Evolutionary conservation across 345 rosid species (phyloP).

Genomic region (Aurinia saxatilis): DNA sequence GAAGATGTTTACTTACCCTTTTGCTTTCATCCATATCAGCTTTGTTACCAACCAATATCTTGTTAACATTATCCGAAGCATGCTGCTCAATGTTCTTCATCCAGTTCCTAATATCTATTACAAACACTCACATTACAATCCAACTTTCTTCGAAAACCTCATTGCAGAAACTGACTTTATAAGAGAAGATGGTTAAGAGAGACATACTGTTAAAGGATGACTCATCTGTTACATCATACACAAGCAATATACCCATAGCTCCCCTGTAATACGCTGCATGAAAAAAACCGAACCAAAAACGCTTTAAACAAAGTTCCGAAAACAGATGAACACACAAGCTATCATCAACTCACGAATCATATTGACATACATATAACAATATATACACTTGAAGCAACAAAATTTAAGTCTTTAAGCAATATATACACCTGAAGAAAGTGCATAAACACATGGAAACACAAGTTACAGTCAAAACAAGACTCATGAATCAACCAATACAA

Average conservation of each 20-base stretch:
- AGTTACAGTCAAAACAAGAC: too few species aligned
- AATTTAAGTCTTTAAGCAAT: too few species aligned
- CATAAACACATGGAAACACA: too few species aligned
- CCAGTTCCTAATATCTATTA: conserved; percentile 91
- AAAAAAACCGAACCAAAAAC: neutral
- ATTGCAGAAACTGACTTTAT: neutral
- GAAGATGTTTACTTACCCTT: conserved; percentile 43
- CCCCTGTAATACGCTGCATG: conserved; percentile 86
- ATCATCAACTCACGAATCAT: neutral
- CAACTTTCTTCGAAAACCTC: neutral
- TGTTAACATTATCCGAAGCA: conserved; percentile 95
- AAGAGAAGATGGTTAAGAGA: neutral
- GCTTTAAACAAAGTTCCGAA: neutral
- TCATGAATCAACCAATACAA: too few species aligned
- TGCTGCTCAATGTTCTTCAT: conserved; percentile 97
- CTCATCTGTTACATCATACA: conserved; percentile 90
- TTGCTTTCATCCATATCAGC: conserved; percentile 99
- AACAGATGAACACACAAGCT: neutral
- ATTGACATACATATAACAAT: too few species aligned
- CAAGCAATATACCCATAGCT: conserved; percentile 93
- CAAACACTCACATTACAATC: neutral
- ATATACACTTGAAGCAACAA: too few species aligned
- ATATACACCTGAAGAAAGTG: too few species aligned
- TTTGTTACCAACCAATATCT: conserved; percentile 91
- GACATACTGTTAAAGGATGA: conserved; percentile 81